These are phyloP conservation scores for Nakataea oryzae DNA, from an alignment of 2,329 filamentous ascomycete genomes.

Conservation along the genomic window DNA sequence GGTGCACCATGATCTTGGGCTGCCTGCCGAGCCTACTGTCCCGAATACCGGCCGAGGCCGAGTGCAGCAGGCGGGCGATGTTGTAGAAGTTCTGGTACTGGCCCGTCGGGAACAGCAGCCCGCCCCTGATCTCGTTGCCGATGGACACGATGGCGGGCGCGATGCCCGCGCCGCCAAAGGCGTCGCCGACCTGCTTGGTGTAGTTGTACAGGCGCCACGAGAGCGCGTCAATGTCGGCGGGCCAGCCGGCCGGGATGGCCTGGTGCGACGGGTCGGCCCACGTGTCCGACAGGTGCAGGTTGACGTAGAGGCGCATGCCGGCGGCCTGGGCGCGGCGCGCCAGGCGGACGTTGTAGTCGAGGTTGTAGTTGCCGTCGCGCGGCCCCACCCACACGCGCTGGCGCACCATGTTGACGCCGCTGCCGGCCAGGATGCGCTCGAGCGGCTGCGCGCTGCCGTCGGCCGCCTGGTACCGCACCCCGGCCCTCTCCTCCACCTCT, in stretches of 20 bases:
- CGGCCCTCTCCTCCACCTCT: constrained; percentile 49
- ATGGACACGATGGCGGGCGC: constrained; percentile 54
- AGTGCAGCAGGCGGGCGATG: constrained; percentile 53
- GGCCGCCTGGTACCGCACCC: constrained; percentile 48
- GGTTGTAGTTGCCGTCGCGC: constrained; percentile 48
- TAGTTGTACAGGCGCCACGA: constrained; percentile 58
- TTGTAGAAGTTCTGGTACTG: constrained; percentile 36
- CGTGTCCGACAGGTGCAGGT: constrained; percentile 58
- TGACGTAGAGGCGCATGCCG: constrained; percentile 49
- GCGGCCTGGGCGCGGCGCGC: constrained; percentile 53
- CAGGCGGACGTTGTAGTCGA: constrained; percentile 61
- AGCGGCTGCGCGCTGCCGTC: constrained; percentile 37
- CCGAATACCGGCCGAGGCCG: constrained; percentile 53
- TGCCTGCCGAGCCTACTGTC: constrained; percentile 44
- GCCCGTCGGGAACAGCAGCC: constrained; percentile 58
- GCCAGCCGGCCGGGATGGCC: constrained; percentile 53
- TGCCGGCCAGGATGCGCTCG: constrained; percentile 50
- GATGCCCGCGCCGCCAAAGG: constrained; percentile 45
- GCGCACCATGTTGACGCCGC: constrained; percentile 59
- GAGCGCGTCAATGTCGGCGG: constrained; percentile 45
- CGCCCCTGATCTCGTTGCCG: constrained; percentile 62
- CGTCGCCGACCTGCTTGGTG: constrained; percentile 50
- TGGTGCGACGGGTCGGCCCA: constrained; percentile 63
- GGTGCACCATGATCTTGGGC: constrained; percentile 63
- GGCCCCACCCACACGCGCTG: constrained; percentile 66